phyloP scores from a whole-genome alignment of 768 basidiomycete genomes.

The Rhodosporidiobolus odoratus region DNA sequence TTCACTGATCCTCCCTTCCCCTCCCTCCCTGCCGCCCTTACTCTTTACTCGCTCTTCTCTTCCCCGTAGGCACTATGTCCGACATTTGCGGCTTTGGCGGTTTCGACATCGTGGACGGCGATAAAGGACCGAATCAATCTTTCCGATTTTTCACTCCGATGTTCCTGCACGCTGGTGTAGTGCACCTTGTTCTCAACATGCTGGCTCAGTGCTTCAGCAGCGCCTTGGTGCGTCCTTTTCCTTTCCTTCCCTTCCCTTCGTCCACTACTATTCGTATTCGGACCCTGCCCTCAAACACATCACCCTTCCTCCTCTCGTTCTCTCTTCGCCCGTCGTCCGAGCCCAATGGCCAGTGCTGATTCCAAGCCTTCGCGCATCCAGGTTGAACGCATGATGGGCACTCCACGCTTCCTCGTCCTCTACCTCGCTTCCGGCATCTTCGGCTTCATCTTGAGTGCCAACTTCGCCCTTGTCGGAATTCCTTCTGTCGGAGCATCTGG shows the following conservation, averaged over 20 bases:
- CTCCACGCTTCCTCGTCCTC: conserved; percentile 71
- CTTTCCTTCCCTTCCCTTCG: too few relatives aligned
- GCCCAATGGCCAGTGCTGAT: neutral
- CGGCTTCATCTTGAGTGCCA: conserved; percentile 85
- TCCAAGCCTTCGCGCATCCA: conserved; percentile 46
- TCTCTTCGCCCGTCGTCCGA: neutral
- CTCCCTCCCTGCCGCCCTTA: neutral
- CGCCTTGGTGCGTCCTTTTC: conserved; percentile 54
- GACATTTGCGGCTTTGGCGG: conserved; percentile 87
- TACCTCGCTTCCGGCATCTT: conserved; percentile 91
- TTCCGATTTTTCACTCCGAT: conserved; percentile 55
- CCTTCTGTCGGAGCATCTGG: conserved; percentile 90
- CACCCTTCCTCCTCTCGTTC: neutral
- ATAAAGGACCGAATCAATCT: conserved; percentile 54
- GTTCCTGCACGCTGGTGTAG: conserved; percentile 84
- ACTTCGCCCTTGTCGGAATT: conserved; percentile 80
- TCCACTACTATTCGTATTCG: too few relatives aligned
- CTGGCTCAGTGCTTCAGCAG: conserved; percentile 74
- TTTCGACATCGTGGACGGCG: conserved; percentile 45
- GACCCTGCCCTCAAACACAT: too few relatives aligned
- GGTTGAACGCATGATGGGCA: conserved; percentile 81
- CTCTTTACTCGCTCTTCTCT: too few relatives aligned
- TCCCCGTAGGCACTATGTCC: conserved; percentile 68
- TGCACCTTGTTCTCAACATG: conserved; percentile 89
- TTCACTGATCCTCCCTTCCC: conserved; percentile 48